A percentile compares a stretch with the other conserved stretches of the same genome.
phyloP scores from a whole-genome alignment of 148 eudicot species.

The Nepenthes mirabilis region DNA sequence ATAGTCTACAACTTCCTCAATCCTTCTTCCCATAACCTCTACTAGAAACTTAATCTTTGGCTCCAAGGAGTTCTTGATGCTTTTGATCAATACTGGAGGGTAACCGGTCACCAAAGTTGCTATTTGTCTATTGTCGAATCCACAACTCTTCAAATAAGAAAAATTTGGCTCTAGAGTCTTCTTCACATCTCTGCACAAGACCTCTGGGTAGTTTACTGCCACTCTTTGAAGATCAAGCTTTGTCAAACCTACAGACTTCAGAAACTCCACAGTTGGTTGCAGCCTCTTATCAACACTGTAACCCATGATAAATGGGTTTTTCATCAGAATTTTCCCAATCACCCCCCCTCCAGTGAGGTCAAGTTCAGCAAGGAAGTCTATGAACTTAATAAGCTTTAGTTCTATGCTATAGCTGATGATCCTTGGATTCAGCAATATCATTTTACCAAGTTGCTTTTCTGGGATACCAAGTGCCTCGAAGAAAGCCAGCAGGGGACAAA shows the following conservation, averaged over 20 bases:
- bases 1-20: conserved; percentile 64
- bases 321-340: conserved; percentile 73
- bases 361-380: conserved; percentile 62
- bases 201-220: conserved; percentile 65
- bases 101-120: conserved; percentile 68
- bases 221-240: conserved; percentile 54
- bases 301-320: conserved; percentile 82
- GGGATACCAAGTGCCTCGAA: conserved; percentile 80
- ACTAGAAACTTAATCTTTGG: conserved; percentile 84
- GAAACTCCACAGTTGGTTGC: conserved; percentile 74
- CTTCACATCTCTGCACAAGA: conserved; percentile 77
- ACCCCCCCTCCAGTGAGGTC: conserved; percentile 57
- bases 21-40: conserved; percentile 68
- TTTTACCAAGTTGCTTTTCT: conserved; percentile 76
- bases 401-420: conserved; percentile 88
- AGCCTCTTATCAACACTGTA: conserved; percentile 78
- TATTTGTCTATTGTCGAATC: conserved; percentile 54
- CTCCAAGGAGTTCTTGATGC: conserved; percentile 71
- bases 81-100: conserved; percentile 85
- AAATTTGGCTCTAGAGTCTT: conserved; percentile 70
- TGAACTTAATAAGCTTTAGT: conserved; percentile 65
- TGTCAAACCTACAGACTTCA: conserved; percentile 57
- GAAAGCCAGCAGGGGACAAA: conserved; percentile 86
- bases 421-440: conserved; percentile 76
- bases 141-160: conserved; percentile 38